Conservation (phyloP, 768 basidiomycete genomes). For the Kwoniella shandongensis region DNA sequence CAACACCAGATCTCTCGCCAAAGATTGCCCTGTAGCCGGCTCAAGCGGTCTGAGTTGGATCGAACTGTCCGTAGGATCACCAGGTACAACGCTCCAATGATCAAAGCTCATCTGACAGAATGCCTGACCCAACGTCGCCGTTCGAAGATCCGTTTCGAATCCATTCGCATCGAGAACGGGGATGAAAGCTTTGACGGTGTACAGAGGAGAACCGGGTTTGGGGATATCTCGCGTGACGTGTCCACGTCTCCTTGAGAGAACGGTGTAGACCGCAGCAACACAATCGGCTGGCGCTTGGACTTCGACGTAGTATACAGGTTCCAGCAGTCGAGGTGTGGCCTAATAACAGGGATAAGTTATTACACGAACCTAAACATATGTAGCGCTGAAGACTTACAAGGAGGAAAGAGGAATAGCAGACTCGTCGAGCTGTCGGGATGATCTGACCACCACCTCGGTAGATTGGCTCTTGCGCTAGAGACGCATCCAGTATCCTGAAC, state of each 20-base stretch:
- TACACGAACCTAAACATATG: background rate
- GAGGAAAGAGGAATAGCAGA: conserved; percentile 98
- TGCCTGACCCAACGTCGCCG: conserved; percentile 98
- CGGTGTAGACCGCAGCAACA: conserved; percentile 97
- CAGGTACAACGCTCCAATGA: conserved; percentile 99
- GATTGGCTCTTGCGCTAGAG: conserved; percentile 90
- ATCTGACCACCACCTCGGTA: conserved; percentile 98
- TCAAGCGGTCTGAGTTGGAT: conserved; percentile 95
- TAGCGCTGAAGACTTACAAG: conserved; percentile 66
- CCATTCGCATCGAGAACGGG: conserved; percentile 98
- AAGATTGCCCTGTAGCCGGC: conserved; percentile 91
- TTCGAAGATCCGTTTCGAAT: conserved; percentile 95
- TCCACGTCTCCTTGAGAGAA: conserved; percentile 96
- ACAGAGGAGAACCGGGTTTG: conserved; percentile 94
- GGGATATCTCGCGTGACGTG: conserved; percentile 98
- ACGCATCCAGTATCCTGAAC: conserved; percentile 91
- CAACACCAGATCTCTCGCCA: conserved; percentile 90
- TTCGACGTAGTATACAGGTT: conserved; percentile 97
- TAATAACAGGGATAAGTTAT: conserved; percentile 48
- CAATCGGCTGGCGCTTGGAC: conserved; percentile 99
- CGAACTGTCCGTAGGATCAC: conserved; percentile 95
- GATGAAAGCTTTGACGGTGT: conserved; percentile 96
- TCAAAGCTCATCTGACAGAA: conserved; percentile 97
- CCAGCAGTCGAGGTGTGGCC: conserved; percentile 93
- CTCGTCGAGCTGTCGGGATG: conserved; percentile 95